Base-by-base conservation (phyloP, 2,329 filamentous ascomycete species). In the Verticillium isaacii region DNA sequence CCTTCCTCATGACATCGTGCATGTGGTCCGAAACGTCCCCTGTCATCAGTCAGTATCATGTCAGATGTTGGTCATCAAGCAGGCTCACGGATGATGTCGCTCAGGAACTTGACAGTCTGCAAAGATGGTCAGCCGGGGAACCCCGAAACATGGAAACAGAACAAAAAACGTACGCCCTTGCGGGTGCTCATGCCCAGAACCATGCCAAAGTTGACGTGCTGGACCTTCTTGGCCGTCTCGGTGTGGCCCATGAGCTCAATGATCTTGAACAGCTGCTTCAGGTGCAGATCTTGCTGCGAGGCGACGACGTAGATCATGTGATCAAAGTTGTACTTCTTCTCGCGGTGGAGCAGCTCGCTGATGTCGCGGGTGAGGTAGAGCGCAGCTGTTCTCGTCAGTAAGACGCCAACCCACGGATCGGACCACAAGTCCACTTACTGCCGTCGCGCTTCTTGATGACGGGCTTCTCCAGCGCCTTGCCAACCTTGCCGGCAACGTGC, bases 1-100 rank as follows among this genome's bases (percentile, higher is more conserved):
- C 54, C 54, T 56, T 56, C 76, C 81, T 87, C 95, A 99, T 99
- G 59, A 96, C 92, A 64, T 97, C 92, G 81, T 98, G 94, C 95
- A 99, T 99, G 78, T 93, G 54, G n/a, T 56, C 54, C 25, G 54
- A 56, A 32, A 56, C 54, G 54, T 56, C 54, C 19, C 50, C 50
- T 54, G 14, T 25, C 15, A 12, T 5, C 19, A 12, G 50, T 54
- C 19, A 54, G 50, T 25, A 54, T 25, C 23, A 12, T 25, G 50
- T 54, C 19, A 25, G 19, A 41, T n/a, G 3, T 8, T 25, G 9
- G 50, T 12, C 19, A 25, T 25, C 25, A n/a, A 32, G 17, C 11
- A 52, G 3, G 14, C 50, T 54, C 23, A 32, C 54, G 82, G 62
- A 93, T 81, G 68, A 93, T 92, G 68, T 91, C 88, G 69, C 89